Base-by-base conservation (phyloP, 192 early-diverging fungal genomes). In the Lobosporangium transversale region DNA sequence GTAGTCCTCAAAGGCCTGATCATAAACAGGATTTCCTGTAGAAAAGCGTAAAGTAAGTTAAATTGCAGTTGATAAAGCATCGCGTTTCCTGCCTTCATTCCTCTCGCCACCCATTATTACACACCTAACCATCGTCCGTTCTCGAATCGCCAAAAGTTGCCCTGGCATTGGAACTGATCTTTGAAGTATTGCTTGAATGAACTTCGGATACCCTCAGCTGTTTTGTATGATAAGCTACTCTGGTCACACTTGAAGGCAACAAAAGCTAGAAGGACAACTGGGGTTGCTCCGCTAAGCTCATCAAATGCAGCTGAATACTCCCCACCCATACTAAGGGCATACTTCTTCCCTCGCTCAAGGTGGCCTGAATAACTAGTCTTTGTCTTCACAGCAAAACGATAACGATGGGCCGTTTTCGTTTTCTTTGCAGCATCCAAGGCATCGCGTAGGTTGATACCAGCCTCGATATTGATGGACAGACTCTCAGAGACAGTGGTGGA, bases 21-120 rank as follows among this genome's bases (percentile, higher is more conserved):
- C 61, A 31, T 52, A 62, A 20, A 62, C 49, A 30, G 61, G 61
- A 40, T 63, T 63, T 1, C 51, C n/a, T n/a, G n/a, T n/a, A n/a
- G n/a, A n/a, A n/a, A n/a, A n/a, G n/a, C n/a, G n/a, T n/a, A n/a
- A n/a, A n/a, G n/a, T n/a, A n/a, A n/a, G n/a, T n/a, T n/a, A n/a
- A n/a, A n/a, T n/a, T n/a, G n/a, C n/a, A n/a, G n/a, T n/a, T n/a
- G n/a, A n/a, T n/a, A n/a, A n/a, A n/a, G n/a, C n/a, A n/a, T n/a
- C n/a, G n/a, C n/a, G n/a, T n/a, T n/a, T n/a, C n/a, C n/a, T n/a
- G n/a, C n/a, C n/a, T n/a, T n/a, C n/a, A n/a, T n/a, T n/a, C n/a
- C n/a, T n/a, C n/a, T n/a, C n/a, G n/a, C n/a, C n/a, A n/a, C n/a
- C n/a, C n/a, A n/a, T n/a, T n/a, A n/a, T n/a, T n/a, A n/a, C n/a